Conservation (phyloP, 148 eudicot species). For the Pharnaceum exiguum region DNA sequence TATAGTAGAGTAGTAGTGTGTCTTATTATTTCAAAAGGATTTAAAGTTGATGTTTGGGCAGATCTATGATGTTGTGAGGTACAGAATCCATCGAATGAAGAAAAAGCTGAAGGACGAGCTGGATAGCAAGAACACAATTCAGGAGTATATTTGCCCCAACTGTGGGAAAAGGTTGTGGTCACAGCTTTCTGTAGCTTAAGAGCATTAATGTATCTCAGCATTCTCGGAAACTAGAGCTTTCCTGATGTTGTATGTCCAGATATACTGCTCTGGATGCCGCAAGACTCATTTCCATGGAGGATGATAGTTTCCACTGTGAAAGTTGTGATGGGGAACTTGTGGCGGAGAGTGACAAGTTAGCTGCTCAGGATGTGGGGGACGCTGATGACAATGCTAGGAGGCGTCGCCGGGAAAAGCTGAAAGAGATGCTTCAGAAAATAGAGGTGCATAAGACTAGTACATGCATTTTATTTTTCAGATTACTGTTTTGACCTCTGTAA, state of each 20-base stretch:
- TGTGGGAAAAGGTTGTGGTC: constrained; percentile 68
- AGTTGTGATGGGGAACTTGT: constrained; percentile 86
- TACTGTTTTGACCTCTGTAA: no score
- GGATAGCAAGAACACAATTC: constrained; percentile 92
- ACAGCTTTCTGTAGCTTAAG: constrained; percentile 14
- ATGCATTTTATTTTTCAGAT: background rate
- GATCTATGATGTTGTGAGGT: constrained; percentile 96
- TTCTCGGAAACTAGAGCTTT: constrained; percentile 13
- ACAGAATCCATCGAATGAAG: constrained; percentile 89
- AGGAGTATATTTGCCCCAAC: constrained; percentile 91
- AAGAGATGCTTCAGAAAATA: constrained; percentile 77
- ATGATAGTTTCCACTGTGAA: constrained; percentile 90
- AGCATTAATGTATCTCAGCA: constrained; percentile 8
- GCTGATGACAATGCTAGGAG: constrained; percentile 97
- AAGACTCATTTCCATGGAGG: constrained; percentile 72
- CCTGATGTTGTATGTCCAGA: constrained; percentile 40
- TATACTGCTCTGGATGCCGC: constrained; percentile 96
- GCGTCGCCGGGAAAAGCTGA: constrained; percentile 79
- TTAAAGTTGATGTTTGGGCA: constrained; percentile 32
- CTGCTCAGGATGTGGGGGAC: constrained; percentile 83
- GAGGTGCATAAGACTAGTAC: constrained; percentile 54
- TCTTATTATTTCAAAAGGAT: background rate
- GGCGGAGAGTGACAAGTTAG: constrained; percentile 93
- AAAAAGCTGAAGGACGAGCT: constrained; percentile 91
- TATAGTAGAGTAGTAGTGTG: background rate